Evolutionary conservation across 2,329 filamentous ascomycete species (phyloP).

Genomic region (Trichothecium roseum): DNA sequence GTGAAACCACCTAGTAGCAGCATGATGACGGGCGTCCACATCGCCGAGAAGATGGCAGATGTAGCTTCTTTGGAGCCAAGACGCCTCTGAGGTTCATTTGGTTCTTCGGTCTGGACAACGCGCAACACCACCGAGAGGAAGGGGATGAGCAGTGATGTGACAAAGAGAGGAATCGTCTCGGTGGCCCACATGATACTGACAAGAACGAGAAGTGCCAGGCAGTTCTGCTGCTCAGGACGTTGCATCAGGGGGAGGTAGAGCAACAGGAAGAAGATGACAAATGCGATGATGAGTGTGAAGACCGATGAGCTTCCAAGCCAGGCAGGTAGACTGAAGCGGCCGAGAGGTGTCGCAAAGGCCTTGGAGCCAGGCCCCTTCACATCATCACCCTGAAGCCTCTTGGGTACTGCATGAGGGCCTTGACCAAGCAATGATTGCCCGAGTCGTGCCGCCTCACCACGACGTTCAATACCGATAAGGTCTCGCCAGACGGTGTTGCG

Average conservation of each 20-base stretch:
- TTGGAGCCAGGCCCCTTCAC: constrained; percentile 50
- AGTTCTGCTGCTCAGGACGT: constrained; percentile 87
- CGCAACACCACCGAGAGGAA: constrained; percentile 82
- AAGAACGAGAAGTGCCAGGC: constrained; percentile 84
- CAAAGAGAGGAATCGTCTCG: constrained; percentile 94
- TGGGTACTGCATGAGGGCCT: constrained; percentile 55
- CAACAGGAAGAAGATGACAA: constrained; percentile 64
- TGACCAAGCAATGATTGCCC: constrained; percentile 75
- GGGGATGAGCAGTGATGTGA: constrained; percentile 86
- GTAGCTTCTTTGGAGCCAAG: constrained; percentile 75
- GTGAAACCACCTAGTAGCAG: constrained; percentile 92
- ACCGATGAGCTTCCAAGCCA: constrained; percentile 83
- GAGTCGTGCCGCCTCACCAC: constrained; percentile 86
- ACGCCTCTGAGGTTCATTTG: constrained; percentile 46
- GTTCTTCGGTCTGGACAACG: constrained; percentile 68
- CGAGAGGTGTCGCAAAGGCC: constrained; percentile 69
- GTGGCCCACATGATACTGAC: constrained; percentile 95
- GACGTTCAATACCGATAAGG: constrained; percentile 95
- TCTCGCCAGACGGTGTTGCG: constrained; percentile 98
- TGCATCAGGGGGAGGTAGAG: constrained; percentile 75
- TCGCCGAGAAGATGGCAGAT: constrained; percentile 77
- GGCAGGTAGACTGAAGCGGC: constrained; percentile 60
- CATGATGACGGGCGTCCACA: constrained; percentile 99
- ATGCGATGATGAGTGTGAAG: constrained; percentile 59
- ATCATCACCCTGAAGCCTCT: constrained; percentile 78